A percentile compares a stretch with the other conserved stretches of the same genome.
These are phyloP conservation scores for Phytophthora tentaculata DNA, from an alignment of 352 stramenopile genomes.

Conservation along the genomic window DNA sequence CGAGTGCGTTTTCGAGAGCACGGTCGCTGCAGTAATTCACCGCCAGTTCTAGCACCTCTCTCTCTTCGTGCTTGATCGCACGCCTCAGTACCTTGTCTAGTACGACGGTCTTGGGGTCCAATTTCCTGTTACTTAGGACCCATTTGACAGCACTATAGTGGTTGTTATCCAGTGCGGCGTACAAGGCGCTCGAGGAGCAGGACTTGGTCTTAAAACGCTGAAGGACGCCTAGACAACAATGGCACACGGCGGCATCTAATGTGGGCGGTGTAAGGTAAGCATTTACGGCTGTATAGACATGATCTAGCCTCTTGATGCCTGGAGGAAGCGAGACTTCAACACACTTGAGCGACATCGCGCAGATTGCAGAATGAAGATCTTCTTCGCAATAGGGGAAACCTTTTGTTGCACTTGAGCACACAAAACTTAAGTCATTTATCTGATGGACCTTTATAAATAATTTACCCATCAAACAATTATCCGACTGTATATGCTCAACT, in stretches of 20 bases:
- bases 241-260: not conserved
- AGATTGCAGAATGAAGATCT: not conserved
- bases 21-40: not conserved
- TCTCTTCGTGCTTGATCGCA: not conserved
- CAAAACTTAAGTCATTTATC: too few species aligned
- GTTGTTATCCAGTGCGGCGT: not conserved
- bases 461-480: too few species aligned
- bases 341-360: not conserved
- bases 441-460: too few species aligned
- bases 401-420: too few species aligned
- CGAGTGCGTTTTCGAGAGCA: not conserved
- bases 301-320: not conserved
- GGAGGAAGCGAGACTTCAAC: not conserved
- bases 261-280: not conserved
- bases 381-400: too few species aligned
- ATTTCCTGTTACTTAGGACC: not conserved
- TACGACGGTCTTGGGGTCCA: not conserved
- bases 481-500: too few species aligned
- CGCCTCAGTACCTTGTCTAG: not conserved
- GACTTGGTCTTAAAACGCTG: not conserved
- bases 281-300: not conserved
- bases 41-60: not conserved
- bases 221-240: not conserved
- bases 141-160: not conserved
- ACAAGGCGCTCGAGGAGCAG: not conserved